phyloP scores from a whole-genome alignment of 179 eudicot species.

The Monotropa hypopitys region DNA sequence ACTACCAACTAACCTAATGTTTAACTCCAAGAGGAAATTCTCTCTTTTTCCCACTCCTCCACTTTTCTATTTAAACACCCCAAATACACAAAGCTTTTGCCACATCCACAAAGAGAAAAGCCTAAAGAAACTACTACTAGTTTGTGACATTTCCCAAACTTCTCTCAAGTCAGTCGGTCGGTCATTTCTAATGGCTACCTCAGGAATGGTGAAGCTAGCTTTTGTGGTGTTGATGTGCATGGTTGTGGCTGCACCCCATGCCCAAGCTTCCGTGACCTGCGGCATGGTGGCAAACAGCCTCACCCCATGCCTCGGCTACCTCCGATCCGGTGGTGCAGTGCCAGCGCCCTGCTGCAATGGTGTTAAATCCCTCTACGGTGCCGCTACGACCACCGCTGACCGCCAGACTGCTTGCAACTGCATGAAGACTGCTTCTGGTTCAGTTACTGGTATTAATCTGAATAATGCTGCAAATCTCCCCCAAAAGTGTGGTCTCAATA shows the following conservation, averaged over 20 bases:
- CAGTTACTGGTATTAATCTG: conserved; percentile 2
- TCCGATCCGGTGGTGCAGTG: not conserved
- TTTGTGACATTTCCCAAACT: not conserved
- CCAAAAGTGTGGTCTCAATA: conserved; percentile 21
- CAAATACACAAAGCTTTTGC: not conserved
- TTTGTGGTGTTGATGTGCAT: conserved; percentile 7
- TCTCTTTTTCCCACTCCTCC: not conserved
- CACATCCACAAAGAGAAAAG: too few species aligned
- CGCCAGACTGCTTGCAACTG: conserved; percentile 30
- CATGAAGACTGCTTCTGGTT: conserved; percentile 12
- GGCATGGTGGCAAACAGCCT: conserved; percentile 12
- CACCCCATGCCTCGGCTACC: conserved; percentile 21
- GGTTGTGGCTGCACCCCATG: conserved; percentile 16
- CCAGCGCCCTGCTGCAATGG: conserved; percentile 23
- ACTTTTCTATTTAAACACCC: conserved; percentile 1
- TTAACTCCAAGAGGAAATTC: not conserved
- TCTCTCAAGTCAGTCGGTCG: not conserved
- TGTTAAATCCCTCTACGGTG: conserved; percentile 10
- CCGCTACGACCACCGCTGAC: conserved; percentile 24
- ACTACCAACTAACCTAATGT: not conserved
- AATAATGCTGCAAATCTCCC: conserved; percentile 23
- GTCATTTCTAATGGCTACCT: not conserved
- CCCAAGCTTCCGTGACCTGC: conserved; percentile 23
- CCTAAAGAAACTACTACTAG: too few species aligned
- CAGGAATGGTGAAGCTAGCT: not conserved